phyloP scores from a whole-genome alignment of 345 rosid species.

The Jatropha curcas region DNA sequence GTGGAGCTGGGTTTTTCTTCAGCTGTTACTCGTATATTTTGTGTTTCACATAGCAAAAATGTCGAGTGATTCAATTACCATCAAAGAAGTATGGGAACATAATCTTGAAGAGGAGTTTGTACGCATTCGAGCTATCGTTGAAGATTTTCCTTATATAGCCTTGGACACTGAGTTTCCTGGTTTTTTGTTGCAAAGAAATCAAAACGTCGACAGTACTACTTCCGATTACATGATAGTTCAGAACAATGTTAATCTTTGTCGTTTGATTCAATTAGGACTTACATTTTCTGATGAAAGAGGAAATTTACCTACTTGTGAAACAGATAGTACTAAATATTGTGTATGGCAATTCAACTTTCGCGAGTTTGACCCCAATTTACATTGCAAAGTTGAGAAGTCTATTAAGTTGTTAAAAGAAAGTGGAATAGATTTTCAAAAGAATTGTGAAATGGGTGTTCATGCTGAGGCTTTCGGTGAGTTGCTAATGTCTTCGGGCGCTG shows the following conservation, averaged over 20 bases:
- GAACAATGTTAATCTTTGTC: slow-evolving; percentile 72
- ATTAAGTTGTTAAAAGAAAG: slow-evolving; percentile 66
- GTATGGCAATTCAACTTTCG: slow-evolving; percentile 92
- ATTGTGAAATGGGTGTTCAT: slow-evolving; percentile 66
- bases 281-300: slow-evolving; percentile 75
- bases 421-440: slow-evolving; percentile 77
- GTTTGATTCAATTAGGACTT: slow-evolving; percentile 71
- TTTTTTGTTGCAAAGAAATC: no score
- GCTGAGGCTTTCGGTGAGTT: slow-evolving; percentile 74
- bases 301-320: slow-evolving; percentile 72
- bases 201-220: no score
- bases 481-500: slow-evolving; percentile 78
- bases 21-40: no score
- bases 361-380: slow-evolving; percentile 63
- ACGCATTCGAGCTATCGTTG: slow-evolving; percentile 73
- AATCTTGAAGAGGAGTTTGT: slow-evolving; percentile 68
- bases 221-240: slow-evolving; percentile 71
- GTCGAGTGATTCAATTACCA: slow-evolving; percentile 62
- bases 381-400: slow-evolving; percentile 68
- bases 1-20: no score
- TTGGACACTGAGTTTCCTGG: slow-evolving; percentile 96
- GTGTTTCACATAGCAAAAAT: no score
- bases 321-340: slow-evolving; percentile 58
- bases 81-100: slow-evolving; percentile 81
- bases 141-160: slow-evolving; percentile 49